Evolutionary conservation across 306 rosid genomes (phyloP).

Genomic region (Argentina anserina): DNA sequence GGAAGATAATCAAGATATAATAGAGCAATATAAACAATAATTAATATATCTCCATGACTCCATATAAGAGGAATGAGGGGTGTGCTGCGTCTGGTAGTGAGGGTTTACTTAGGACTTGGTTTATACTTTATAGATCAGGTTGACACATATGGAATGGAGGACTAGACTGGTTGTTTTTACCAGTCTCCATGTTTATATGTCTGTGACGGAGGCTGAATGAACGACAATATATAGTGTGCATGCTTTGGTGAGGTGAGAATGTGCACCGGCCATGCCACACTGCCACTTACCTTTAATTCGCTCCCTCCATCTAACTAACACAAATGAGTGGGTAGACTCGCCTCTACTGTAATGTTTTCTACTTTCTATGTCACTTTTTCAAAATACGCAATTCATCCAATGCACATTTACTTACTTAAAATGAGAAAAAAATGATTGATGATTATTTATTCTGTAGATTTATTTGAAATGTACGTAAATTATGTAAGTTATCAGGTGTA

Average conservation of each 20-base stretch:
- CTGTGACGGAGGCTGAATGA: not conserved
- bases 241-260: conserved; percentile 1
- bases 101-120: not conserved
- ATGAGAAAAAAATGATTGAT: too few relatives aligned
- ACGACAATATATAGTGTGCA: not conserved
- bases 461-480: too few relatives aligned
- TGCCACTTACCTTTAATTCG: not conserved
- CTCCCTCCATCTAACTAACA: not conserved
- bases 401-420: too few relatives aligned
- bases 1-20: too few relatives aligned
- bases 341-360: not conserved
- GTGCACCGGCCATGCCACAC: not conserved
- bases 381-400: too few relatives aligned
- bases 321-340: not conserved
- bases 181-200: not conserved
- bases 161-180: conserved; percentile 9
- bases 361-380: too few relatives aligned
- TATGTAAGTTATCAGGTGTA: too few relatives aligned
- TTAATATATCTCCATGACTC: not conserved
- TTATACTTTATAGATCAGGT: not conserved
- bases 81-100: not conserved
- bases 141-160: not conserved
- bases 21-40: not conserved
- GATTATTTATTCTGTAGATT: too few relatives aligned
- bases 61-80: too few relatives aligned